Conservation (phyloP, 2,329 filamentous ascomycete genomes). For the Verticillium dahliae region DNA sequence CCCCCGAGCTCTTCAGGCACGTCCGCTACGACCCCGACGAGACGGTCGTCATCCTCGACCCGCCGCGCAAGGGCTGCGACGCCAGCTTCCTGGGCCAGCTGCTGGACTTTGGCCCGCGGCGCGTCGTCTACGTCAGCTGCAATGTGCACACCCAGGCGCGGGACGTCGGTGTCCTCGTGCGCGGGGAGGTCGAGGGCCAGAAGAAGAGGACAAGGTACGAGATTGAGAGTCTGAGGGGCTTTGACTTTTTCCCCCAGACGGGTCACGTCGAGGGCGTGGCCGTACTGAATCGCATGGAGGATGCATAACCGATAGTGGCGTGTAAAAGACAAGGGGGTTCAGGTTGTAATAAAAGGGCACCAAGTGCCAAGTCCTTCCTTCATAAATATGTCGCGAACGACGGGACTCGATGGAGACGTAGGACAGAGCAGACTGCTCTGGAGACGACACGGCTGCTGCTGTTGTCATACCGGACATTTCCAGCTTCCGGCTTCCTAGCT, state of each 20-base stretch:
- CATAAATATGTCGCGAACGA: no score
- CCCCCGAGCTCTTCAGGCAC: slow-evolving; percentile 70
- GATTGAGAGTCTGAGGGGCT: slow-evolving; percentile 85
- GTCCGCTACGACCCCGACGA: slow-evolving; percentile 69
- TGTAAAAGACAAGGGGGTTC: not conserved
- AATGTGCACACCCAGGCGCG: slow-evolving; percentile 97
- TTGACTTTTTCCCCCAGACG: slow-evolving; percentile 95
- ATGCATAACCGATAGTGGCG: slow-evolving; percentile 6
- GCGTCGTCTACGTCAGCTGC: slow-evolving; percentile 91
- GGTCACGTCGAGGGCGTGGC: slow-evolving; percentile 64
- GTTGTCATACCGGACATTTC: no score
- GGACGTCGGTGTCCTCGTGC: slow-evolving; percentile 82
- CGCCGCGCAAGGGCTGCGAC: slow-evolving; percentile 93
- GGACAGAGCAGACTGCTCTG: no score
- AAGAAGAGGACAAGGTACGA: slow-evolving; percentile 52
- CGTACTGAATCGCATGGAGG: slow-evolving; percentile 52
- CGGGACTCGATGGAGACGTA: no score
- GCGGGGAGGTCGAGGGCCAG: slow-evolving; percentile 40
- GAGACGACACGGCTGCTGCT: no score
- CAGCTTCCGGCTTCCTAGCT: no score
- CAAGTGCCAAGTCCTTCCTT: no score
- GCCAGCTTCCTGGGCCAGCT: slow-evolving; percentile 77
- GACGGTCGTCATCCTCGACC: slow-evolving; percentile 92
- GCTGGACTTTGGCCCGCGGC: slow-evolving; percentile 65
- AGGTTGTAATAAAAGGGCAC: not conserved